A percentile compares a stretch with the other conserved stretches of the same genome.
Evolutionary conservation across 345 rosid genomes (phyloP).

Genomic region (Heritiera littoralis): DNA sequence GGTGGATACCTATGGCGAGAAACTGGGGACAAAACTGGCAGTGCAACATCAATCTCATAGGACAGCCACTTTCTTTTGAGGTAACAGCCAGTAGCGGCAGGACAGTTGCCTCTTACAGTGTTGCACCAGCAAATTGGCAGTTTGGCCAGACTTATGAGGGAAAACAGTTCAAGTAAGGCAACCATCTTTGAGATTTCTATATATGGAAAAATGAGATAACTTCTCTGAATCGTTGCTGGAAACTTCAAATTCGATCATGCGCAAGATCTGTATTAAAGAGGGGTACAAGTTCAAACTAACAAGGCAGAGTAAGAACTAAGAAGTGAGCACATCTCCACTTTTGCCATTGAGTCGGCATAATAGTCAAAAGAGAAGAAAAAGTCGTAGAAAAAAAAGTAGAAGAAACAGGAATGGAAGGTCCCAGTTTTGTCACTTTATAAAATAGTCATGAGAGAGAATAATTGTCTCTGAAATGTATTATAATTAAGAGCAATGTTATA

Average conservation of each 20-base stretch:
- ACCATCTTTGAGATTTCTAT: background rate
- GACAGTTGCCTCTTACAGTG: slow-evolving; percentile 75
- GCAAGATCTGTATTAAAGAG: background rate
- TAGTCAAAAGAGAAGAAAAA: slow-evolving; percentile 26
- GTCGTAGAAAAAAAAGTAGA: slow-evolving; percentile 14
- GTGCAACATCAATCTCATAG: slow-evolving; percentile 60
- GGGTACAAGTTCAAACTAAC: slow-evolving; percentile 14
- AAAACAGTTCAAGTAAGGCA: slow-evolving; percentile 55
- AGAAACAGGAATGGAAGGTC: slow-evolving; percentile 16
- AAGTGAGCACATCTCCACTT: background rate
- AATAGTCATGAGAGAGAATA: slow-evolving; percentile 15
- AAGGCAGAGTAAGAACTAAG: background rate
- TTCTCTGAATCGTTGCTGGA: background rate
- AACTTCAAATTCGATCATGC: background rate
- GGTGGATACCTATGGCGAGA: slow-evolving; percentile 94
- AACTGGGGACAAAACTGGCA: slow-evolving; percentile 97
- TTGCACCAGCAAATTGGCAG: slow-evolving; percentile 81
- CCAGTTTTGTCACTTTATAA: slow-evolving; percentile 25
- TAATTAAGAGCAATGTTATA: slow-evolving; percentile 9
- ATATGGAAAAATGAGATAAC: background rate
- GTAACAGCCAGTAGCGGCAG: slow-evolving; percentile 61
- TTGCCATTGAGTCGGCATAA: background rate
- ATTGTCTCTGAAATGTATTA: slow-evolving; percentile 12
- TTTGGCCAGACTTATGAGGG: slow-evolving; percentile 84
- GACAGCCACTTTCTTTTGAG: slow-evolving; percentile 89